Evolutionary conservation across 1,284 basidiomycete genomes (phyloP), one percentile per base, ranked within the genome.

Genomic region (Austroboletus rostrupii): DNA sequence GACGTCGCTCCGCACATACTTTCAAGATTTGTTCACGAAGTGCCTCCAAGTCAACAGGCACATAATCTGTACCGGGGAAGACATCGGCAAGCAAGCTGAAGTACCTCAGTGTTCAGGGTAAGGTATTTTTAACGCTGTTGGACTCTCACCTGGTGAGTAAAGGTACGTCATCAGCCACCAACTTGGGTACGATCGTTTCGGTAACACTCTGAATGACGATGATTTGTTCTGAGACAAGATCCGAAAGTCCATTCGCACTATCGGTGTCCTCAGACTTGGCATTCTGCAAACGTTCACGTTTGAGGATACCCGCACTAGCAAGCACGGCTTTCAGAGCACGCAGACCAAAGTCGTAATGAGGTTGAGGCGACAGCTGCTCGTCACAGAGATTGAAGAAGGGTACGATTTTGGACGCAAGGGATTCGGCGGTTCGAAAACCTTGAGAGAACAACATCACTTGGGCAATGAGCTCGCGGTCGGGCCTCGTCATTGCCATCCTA

Each of bases 381-480:
- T 92, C 86, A 62, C 96, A 99, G 49, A 99, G 85, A 65, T 96
- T 97, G 80, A 99, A 99, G 78, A 99, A 98, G 0, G 96, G 97
- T 14, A 99, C 96, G 51, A 99, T 90, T 73, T 99, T 98, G 51
- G 92, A 92, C 0, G 97, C 97, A 7, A 99, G 80, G 0, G 83
- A 87, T 69, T 98, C 97, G 5, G 97, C 97, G 6, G 92, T 95
- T 32, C 96, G 85, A 82, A 99, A 99, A 57, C 97, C 97, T 74
- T 99, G 97, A 14, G 97, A 98, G 77, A 98, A 99, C 48, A 99
- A 75, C 87, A 99, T 93, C 61, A 99, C 97, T 72, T 99, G 97
- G 2, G 97, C 97, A 60, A 99, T 99, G 46, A 98, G 86, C 69
- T 98, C 94, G 50, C 94, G 87, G 70, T 99, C 97, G 26, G 97